These are phyloP conservation scores for Cladophialophora psammophila DNA, from an alignment of 2,329 filamentous ascomycete species.

Conservation along the genomic window DNA sequence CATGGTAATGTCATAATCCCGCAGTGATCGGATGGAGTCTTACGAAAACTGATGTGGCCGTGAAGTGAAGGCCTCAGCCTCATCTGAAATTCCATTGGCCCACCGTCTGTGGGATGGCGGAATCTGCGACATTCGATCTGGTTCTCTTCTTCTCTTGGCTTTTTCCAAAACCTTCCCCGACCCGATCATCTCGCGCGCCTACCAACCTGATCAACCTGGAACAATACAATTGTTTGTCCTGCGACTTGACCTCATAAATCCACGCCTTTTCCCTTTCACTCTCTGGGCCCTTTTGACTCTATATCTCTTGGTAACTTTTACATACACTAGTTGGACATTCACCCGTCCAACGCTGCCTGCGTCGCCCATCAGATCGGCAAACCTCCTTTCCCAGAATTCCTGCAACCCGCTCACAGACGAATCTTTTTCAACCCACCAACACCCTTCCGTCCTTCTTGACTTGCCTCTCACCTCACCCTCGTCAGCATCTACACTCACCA, in stretches of 20 bases:
- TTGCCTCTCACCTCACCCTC: neutral
- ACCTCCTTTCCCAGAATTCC: neutral
- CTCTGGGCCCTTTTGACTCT: neutral
- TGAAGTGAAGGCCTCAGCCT: neutral
- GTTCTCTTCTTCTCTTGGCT: conserved; percentile 4
- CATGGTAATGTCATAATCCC: no score
- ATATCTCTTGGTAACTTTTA: neutral
- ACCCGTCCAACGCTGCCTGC: neutral
- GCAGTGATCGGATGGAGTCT: neutral
- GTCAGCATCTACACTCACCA: conserved; percentile 4
- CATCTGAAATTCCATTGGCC: conserved; percentile 1
- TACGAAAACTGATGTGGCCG: neutral
- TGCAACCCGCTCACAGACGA: conserved; percentile 1
- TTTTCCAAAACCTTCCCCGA: conserved; percentile 5
- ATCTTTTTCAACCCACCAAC: conserved; percentile 14
- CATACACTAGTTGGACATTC: neutral
- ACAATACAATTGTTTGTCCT: conserved; percentile 11
- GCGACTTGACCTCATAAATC: conserved; percentile 7
- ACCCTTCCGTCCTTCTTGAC: neutral
- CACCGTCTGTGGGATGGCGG: neutral
- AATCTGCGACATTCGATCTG: conserved; percentile 8
- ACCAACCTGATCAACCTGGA: neutral
- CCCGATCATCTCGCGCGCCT: neutral
- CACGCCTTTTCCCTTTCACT: neutral
- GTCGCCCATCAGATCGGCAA: conserved; percentile 10